Conservation (phyloP, 208 protist species). For the Leishmania lainsoni region DNA sequence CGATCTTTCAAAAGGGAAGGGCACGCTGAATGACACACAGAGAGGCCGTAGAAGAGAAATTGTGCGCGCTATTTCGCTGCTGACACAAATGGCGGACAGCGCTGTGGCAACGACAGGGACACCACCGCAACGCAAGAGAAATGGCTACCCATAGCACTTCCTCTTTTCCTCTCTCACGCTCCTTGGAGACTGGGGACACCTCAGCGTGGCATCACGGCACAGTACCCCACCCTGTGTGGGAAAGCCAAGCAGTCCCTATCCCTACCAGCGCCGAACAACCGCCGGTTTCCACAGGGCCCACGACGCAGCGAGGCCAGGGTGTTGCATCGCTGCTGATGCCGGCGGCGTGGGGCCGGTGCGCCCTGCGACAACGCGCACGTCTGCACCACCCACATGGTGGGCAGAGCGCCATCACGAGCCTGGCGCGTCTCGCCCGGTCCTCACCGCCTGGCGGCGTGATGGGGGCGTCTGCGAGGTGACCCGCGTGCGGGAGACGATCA, state of each 20-base stretch:
- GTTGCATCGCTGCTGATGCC: too few relatives aligned
- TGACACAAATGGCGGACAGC: neutral
- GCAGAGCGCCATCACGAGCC: too few relatives aligned
- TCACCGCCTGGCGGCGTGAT: too few relatives aligned
- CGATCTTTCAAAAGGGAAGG: neutral
- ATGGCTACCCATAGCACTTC: neutral
- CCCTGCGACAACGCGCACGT: too few relatives aligned
- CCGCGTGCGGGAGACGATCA: neutral
- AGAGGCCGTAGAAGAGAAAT: neutral
- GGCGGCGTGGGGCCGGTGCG: too few relatives aligned
- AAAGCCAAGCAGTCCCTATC: too few relatives aligned
- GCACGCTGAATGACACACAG: neutral
- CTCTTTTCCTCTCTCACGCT: neutral
- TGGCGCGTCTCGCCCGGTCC: too few relatives aligned
- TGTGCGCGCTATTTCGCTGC: neutral
- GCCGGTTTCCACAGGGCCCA: neutral
- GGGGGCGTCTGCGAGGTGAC: too few relatives aligned
- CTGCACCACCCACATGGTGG: too few relatives aligned
- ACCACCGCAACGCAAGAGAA: neutral
- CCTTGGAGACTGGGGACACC: too few relatives aligned
- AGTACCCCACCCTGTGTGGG: too few relatives aligned
- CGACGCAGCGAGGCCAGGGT: neutral
- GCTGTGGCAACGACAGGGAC: neutral
- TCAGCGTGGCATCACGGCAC: too few relatives aligned
- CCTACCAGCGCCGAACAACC: neutral